Evolutionary conservation across 225 moss, liverwort and hornwort species (phyloP).

Genomic region (Ulota crispa): DNA sequence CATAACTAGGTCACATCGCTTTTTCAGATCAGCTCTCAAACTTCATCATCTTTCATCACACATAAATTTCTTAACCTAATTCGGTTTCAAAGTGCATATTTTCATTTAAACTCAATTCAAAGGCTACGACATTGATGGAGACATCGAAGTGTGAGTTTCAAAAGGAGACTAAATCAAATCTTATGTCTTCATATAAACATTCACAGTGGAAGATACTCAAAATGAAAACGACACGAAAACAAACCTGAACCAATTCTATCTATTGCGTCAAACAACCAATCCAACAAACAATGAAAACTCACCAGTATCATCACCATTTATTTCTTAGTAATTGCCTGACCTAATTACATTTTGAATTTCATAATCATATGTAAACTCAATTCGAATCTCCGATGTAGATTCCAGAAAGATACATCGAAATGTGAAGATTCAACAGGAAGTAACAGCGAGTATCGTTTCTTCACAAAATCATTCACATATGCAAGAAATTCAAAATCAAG

Average conservation of each 20-base stretch:
- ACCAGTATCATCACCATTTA: conserved; percentile 7
- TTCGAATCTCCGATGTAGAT: not conserved
- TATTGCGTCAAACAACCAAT: not conserved
- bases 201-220: not conserved
- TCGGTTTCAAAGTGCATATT: not conserved
- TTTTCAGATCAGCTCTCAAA: conserved; percentile 1
- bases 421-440: not conserved
- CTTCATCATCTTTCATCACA: not conserved
- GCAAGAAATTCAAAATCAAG: not conserved
- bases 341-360: not conserved
- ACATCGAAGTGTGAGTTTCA: not conserved
- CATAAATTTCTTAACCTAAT: conserved; percentile 10
- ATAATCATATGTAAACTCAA: not conserved
- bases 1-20: not conserved
- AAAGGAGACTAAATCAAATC: not conserved
- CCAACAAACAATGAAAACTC: conserved; percentile 9
- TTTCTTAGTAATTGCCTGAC: not conserved
- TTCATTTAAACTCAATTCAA: not conserved
- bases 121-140: not conserved
- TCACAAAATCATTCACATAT: not conserved
- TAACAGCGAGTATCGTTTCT: not conserved
- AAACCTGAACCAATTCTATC: not conserved
- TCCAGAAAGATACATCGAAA: not conserved
- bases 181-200: not conserved
- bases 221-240: not conserved